Conservation (phyloP, 805 yeast species). For the Zygoascus biomembranicola region DNA sequence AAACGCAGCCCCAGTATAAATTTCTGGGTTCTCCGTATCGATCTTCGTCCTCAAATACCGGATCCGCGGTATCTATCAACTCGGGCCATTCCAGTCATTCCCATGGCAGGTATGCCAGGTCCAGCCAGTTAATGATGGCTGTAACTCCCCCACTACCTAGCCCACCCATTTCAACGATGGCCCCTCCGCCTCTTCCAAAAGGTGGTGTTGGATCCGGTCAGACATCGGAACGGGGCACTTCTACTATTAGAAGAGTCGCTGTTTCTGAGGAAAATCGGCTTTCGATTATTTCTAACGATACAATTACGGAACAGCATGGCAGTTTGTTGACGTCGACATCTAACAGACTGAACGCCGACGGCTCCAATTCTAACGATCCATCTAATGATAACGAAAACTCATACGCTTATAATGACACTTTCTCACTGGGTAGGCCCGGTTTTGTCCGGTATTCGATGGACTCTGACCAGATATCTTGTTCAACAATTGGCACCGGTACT, state of each 20-base stretch:
- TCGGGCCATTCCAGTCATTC: neutral
- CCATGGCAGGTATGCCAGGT: neutral
- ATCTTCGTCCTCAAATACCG: slow-evolving; percentile 5
- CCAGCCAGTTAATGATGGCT: neutral
- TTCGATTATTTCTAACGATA: neutral
- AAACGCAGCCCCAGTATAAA: neutral
- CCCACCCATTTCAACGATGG: neutral
- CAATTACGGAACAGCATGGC: neutral
- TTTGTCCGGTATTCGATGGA: slow-evolving; percentile 1
- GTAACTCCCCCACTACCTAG: neutral
- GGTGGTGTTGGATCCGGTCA: neutral
- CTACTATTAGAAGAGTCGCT: neutral
- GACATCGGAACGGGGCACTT: neutral
- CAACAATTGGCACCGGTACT: neutral
- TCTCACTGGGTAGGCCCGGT: slow-evolving; percentile 2
- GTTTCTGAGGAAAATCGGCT: neutral
- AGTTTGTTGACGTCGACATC: neutral
- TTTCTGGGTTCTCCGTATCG: slow-evolving; percentile 1
- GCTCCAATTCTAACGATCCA: neutral
- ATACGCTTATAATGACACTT: neutral
- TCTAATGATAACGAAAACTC: neutral
- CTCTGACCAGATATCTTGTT: neutral
- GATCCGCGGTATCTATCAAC: slow-evolving; percentile 1
- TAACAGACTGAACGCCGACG: neutral
- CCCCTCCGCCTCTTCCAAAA: neutral